Percentiles rank a stretch among this genome's conserved stretches.
Evolutionary conservation across 1,284 basidiomycete genomes (phyloP).

Genomic region (Lignosus rhinocerotis): DNA sequence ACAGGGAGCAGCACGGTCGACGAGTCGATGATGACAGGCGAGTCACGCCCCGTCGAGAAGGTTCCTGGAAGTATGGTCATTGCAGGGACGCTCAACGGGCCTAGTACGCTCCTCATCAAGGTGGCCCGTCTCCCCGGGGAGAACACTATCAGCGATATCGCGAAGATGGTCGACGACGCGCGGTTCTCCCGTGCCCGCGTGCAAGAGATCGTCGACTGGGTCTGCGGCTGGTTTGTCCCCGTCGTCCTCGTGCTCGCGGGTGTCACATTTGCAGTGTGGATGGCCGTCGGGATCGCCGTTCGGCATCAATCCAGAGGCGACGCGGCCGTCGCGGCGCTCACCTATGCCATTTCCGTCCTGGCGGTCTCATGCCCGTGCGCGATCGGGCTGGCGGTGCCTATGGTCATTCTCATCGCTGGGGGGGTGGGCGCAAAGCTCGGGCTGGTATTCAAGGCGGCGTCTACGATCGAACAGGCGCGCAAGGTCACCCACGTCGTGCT

Average conservation of each 20-base stretch:
- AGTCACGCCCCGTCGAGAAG: constrained; percentile 43
- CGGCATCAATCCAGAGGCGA: constrained; percentile 28
- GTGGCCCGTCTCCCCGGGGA: constrained; percentile 41
- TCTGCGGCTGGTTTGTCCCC: constrained; percentile 38
- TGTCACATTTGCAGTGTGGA: constrained; percentile 40
- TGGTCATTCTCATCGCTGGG: constrained; percentile 39
- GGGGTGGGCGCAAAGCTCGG: constrained; percentile 37
- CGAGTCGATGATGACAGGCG: constrained; percentile 49
- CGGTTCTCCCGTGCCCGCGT: constrained; percentile 39
- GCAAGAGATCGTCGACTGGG: constrained; percentile 41
- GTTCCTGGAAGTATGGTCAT: constrained; percentile 35
- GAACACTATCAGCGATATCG: constrained; percentile 46
- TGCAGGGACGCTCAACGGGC: constrained; percentile 43
- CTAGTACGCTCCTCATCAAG: constrained; percentile 38
- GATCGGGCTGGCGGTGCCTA: constrained; percentile 39
- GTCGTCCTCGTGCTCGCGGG: constrained; percentile 34
- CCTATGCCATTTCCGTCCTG: constrained; percentile 44
- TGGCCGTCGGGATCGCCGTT: constrained; percentile 36
- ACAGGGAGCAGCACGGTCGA: constrained; percentile 41
- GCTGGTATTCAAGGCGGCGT: constrained; percentile 38
- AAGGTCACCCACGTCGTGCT: constrained; percentile 40
- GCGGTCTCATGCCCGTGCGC: constrained; percentile 48
- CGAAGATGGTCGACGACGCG: constrained; percentile 39
- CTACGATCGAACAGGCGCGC: constrained; percentile 34
- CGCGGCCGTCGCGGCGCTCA: constrained; percentile 37